Conservation (phyloP, 192 early-diverging fungal genomes). For the Helicostylum pulchrum region DNA sequence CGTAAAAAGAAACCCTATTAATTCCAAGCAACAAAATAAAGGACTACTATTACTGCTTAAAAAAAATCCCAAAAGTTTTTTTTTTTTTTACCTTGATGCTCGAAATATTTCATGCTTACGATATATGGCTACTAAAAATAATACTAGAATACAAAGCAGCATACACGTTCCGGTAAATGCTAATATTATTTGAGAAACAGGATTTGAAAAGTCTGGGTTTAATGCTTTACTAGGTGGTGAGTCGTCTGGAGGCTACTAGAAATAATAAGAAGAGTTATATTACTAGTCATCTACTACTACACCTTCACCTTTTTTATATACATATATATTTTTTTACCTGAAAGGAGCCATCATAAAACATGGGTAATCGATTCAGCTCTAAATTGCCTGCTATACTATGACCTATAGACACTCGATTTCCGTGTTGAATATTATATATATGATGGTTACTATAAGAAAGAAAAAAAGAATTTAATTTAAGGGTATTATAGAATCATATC, state of each 20-base stretch:
- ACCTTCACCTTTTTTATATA: neutral
- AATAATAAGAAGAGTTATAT: neutral
- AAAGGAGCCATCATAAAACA: slow-evolving; percentile 42
- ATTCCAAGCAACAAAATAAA: slow-evolving; percentile 48
- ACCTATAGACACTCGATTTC: slow-evolving; percentile 31
- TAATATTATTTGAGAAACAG: slow-evolving; percentile 32
- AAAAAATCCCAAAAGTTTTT: no score
- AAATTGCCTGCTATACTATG: slow-evolving; percentile 36
- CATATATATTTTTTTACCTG: slow-evolving; percentile 7
- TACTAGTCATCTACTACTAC: no score
- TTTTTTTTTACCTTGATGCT: slow-evolving; percentile 38
- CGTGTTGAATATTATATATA: slow-evolving; percentile 41
- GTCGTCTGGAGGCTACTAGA: slow-evolving; percentile 33
- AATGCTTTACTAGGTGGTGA: slow-evolving; percentile 33
- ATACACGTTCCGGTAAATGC: slow-evolving; percentile 25
- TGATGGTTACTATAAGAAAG: slow-evolving; percentile 42
- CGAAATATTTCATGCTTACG: slow-evolving; percentile 35
- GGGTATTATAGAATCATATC: neutral
- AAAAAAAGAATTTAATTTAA: neutral
- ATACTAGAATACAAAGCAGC: slow-evolving; percentile 29
- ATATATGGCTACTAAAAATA: slow-evolving; percentile 29
- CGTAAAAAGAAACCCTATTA: slow-evolving; percentile 46
- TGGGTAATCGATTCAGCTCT: slow-evolving; percentile 16
- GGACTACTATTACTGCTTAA: slow-evolving; percentile 7
- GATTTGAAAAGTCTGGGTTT: slow-evolving; percentile 34